These are phyloP conservation scores for Acorus calamus DNA, from an alignment of 106 monocot species.

Conservation along the genomic window DNA sequence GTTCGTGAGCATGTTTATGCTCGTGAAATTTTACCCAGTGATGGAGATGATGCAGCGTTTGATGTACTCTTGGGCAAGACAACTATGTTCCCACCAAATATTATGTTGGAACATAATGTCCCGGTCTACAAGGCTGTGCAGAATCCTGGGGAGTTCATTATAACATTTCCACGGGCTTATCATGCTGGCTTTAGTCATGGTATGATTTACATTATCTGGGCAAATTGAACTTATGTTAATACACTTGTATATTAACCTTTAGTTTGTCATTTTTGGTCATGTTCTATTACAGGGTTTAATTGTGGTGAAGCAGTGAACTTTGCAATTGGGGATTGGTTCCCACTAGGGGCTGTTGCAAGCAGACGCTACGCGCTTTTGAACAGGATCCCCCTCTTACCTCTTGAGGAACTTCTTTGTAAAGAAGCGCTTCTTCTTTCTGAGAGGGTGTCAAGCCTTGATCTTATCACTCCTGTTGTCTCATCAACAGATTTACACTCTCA, in stretches of 20 bases:
- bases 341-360: slow-evolving; percentile 65
- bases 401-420: slow-evolving; percentile 87
- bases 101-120: slow-evolving; percentile 70
- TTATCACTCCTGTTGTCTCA: slow-evolving; percentile 6
- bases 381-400: slow-evolving; percentile 60
- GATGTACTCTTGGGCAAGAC: slow-evolving; percentile 82
- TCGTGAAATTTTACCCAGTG: slow-evolving; percentile 42
- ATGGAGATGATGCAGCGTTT: slow-evolving; percentile 75
- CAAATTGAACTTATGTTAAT: too few relatives aligned
- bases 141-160: slow-evolving; percentile 83
- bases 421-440: slow-evolving; percentile 57
- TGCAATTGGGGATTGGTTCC: slow-evolving; percentile 91
- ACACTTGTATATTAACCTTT: too few relatives aligned
- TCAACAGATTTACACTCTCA: slow-evolving; percentile 27
- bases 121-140: slow-evolving; percentile 94
- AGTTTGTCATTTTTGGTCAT: too few relatives aligned
- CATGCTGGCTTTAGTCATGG: slow-evolving; percentile 98
- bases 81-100: slow-evolving; percentile 86
- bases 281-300: slow-evolving; percentile 63
- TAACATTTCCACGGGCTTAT: slow-evolving; percentile 92
- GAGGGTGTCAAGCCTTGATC: slow-evolving; percentile 4
- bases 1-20: slow-evolving; percentile 63
- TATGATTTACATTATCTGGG: slow-evolving; percentile 5
- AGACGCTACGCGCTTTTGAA: slow-evolving; percentile 70
- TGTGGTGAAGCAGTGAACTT: slow-evolving; percentile 99